Conservation (phyloP, 306 rosid species). For the Lathyrus sativus region DNA sequence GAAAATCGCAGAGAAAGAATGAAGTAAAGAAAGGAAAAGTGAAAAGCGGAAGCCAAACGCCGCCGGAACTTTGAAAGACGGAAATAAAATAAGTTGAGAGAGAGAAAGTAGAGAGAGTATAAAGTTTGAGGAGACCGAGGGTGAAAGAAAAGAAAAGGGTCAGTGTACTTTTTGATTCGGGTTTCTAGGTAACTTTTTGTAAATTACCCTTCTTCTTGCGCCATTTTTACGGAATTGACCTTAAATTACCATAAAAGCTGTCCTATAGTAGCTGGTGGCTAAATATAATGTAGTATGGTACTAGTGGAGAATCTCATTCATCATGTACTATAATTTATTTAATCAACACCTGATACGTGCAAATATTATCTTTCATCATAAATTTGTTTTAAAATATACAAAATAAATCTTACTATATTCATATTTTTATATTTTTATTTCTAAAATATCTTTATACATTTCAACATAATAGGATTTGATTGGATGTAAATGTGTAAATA, state of each 20-base stretch:
- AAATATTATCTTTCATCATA: background rate
- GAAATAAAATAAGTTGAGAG: background rate
- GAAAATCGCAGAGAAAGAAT: too few relatives aligned
- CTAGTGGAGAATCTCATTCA: background rate
- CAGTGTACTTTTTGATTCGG: slow-evolving; percentile 12
- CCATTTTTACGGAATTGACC: slow-evolving; percentile 36
- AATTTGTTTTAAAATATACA: background rate
- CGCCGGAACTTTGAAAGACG: slow-evolving; percentile 35
- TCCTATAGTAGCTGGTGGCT: background rate
- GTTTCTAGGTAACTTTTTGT: slow-evolving; percentile 28
- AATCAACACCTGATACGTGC: background rate
- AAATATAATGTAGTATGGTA: too few relatives aligned
- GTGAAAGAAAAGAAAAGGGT: slow-evolving; percentile 9
- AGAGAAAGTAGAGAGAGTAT: slow-evolving; percentile 3
- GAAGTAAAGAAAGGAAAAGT: too few relatives aligned
- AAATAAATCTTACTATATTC: too few relatives aligned
- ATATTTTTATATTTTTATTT: too few relatives aligned
- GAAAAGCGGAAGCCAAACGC: slow-evolving; percentile 23
- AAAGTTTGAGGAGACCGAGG: slow-evolving; percentile 26
- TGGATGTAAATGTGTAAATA: too few relatives aligned
- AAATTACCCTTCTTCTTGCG: slow-evolving; percentile 30
- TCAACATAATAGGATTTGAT: too few relatives aligned
- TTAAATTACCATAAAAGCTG: background rate
- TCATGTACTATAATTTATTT: background rate
- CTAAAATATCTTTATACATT: too few relatives aligned